phyloP scores from a whole-genome alignment of 768 basidiomycete genomes.

The Rhodotorula babjevae region DNA sequence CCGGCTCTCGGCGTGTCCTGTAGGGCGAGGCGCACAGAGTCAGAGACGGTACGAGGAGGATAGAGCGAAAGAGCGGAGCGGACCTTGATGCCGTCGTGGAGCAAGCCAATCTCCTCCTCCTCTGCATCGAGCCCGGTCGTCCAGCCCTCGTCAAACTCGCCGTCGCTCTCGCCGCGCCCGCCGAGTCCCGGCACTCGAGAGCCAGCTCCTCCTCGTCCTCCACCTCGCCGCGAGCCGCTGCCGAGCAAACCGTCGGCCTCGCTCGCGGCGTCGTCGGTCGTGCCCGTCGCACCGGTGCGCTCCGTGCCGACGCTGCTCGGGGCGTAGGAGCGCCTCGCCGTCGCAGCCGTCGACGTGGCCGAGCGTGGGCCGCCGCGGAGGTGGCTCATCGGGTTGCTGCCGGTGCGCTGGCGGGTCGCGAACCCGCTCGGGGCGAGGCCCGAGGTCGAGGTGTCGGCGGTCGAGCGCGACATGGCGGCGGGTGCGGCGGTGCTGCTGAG shows the following conservation, averaged over 20 bases:
- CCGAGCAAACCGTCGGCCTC: background rate
- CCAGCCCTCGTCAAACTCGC: conserved; percentile 43
- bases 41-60: background rate
- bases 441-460: background rate
- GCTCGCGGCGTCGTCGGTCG: conserved; percentile 3
- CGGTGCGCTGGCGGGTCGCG: conserved; percentile 22
- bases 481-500: background rate
- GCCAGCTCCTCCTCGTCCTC: background rate
- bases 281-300: background rate
- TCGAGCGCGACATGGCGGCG: too few relatives aligned
- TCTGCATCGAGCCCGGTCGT: conserved; percentile 18
- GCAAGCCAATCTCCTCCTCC: conserved; percentile 29
- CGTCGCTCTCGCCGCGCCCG: conserved; percentile 37
- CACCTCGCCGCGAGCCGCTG: background rate
- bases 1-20: background rate
- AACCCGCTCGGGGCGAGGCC: conserved; percentile 4
- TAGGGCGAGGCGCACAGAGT: rapidly evolving
- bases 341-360: background rate
- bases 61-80: background rate
- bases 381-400: conserved; percentile 30
- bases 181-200: background rate
- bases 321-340: background rate
- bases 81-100: conserved; percentile 13
- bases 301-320: background rate
- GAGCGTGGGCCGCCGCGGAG: conserved; percentile 11